phyloP scores from a whole-genome alignment of 768 basidiomycete genomes.

The Phlegmacium glaucopus region DNA sequence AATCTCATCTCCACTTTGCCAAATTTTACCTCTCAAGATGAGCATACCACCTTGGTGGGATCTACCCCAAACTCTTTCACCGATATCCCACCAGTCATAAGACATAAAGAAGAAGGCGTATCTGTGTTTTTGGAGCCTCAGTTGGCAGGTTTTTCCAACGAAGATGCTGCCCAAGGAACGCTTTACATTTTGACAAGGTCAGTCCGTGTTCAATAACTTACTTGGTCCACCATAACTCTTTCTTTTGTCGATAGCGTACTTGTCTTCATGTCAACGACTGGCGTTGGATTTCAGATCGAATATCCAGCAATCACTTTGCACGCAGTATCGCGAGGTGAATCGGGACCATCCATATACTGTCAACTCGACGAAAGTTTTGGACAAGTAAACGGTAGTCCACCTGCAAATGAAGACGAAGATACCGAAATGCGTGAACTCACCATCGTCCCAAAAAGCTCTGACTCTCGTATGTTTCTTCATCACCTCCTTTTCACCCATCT shows the following conservation, averaged over 20 bases:
- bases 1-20: slow-evolving; percentile 35
- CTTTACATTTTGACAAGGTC: slow-evolving; percentile 89
- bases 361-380: slow-evolving; percentile 78
- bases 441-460: slow-evolving; percentile 61
- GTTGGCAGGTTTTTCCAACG: slow-evolving; percentile 51
- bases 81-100: slow-evolving; percentile 81
- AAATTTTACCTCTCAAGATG: slow-evolving; percentile 46
- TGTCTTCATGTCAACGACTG: slow-evolving; percentile 68
- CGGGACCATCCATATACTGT: slow-evolving; percentile 80
- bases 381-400: slow-evolving; percentile 34
- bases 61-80: slow-evolving; percentile 83
- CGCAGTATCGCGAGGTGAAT: slow-evolving; percentile 75
- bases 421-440: slow-evolving; percentile 74
- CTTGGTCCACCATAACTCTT: slow-evolving; percentile 1
- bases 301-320: slow-evolving; percentile 93
- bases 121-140: slow-evolving; percentile 68
- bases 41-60: slow-evolving; percentile 63
- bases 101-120: slow-evolving; percentile 71
- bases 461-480: slow-evolving; percentile 50
- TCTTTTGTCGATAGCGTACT: slow-evolving; percentile 45
- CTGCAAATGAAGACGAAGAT: slow-evolving; percentile 31
- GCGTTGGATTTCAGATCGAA: slow-evolving; percentile 76
- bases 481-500: not conserved
- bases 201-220: slow-evolving; percentile 7
- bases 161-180: slow-evolving; percentile 56